These are phyloP conservation scores for Tolypocladium endophyticum DNA, from an alignment of 2,329 filamentous ascomycete species.

Conservation along the genomic window DNA sequence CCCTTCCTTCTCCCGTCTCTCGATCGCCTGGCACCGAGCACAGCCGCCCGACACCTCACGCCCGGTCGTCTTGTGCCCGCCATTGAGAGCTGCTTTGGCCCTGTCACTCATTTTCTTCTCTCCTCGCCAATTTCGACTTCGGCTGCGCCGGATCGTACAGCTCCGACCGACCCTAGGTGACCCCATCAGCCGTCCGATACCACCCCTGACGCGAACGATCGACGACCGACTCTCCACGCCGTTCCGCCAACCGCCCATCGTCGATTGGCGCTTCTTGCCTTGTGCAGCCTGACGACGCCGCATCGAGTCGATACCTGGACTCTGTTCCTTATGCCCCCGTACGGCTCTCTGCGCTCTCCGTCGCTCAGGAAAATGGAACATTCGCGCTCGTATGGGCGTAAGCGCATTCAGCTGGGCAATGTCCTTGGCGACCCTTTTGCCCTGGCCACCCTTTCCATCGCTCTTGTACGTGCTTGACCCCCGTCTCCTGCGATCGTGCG, in stretches of 20 bases:
- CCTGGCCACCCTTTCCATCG: slow-evolving; percentile 85
- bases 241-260: not conserved
- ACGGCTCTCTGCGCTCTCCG: slow-evolving; percentile 63
- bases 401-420: slow-evolving; percentile 69
- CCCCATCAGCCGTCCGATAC: not conserved
- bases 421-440: slow-evolving; percentile 95
- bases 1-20: slow-evolving; percentile 4
- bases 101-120: slow-evolving; percentile 5
- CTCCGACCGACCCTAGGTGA: slow-evolving; percentile 1
- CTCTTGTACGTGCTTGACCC: slow-evolving; percentile 54
- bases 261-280: not conserved
- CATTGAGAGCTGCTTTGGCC: slow-evolving; percentile 1
- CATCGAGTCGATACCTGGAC: not conserved
- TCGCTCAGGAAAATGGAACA: slow-evolving; percentile 75
- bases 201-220: not conserved
- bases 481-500: not conserved
- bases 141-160: slow-evolving; percentile 8
- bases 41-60: not conserved
- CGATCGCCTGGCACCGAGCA: not conserved
- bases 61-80: not conserved
- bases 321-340: slow-evolving; percentile 55
- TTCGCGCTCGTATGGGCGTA: slow-evolving; percentile 46
- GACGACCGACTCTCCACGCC: slow-evolving; percentile 1
- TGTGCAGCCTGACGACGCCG: not conserved
- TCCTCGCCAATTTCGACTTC: slow-evolving; percentile 5